phyloP scores from a whole-genome alignment of 2,329 filamentous ascomycete species.

The Diaporthe citrichinensis region DNA sequence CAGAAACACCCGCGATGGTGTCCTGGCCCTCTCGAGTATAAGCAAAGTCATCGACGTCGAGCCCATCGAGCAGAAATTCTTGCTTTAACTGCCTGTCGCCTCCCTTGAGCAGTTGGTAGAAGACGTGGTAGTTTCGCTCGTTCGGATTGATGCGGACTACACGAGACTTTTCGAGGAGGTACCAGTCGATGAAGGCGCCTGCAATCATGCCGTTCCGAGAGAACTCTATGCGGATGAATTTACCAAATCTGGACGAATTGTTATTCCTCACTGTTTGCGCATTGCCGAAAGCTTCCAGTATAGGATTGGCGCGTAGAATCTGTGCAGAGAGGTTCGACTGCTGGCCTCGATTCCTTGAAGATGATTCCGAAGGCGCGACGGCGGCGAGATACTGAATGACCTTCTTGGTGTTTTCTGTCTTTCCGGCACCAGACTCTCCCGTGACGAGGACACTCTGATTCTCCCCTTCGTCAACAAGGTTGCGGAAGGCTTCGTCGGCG shows the following conservation, averaged over 20 bases:
- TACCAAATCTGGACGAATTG: slow-evolving; percentile 98
- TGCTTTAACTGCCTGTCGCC: slow-evolving; percentile 81
- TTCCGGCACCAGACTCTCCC: slow-evolving; percentile 96
- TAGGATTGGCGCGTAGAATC: slow-evolving; percentile 95
- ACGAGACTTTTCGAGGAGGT: slow-evolving; percentile 96
- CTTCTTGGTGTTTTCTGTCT: slow-evolving; percentile 99
- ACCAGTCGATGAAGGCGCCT: slow-evolving; percentile 98
- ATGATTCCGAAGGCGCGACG: slow-evolving; percentile 87
- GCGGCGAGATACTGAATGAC: slow-evolving; percentile 98
- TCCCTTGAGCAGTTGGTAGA: slow-evolving; percentile 94
- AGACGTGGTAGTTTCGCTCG: slow-evolving; percentile 97
- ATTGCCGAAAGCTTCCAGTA: slow-evolving; percentile 97
- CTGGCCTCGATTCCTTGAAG: slow-evolving; percentile 71
- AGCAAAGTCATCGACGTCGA: slow-evolving; percentile 87
- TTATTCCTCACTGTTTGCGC: slow-evolving; percentile 98
- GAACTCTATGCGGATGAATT: slow-evolving; percentile 98
- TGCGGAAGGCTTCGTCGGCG: slow-evolving; percentile 96
- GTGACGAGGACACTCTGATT: slow-evolving; percentile 99
- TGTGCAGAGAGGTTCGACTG: slow-evolving; percentile 94
- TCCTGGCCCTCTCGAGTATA: slow-evolving; percentile 95
- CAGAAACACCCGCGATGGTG: slow-evolving; percentile 90
- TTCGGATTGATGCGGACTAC: slow-evolving; percentile 90
- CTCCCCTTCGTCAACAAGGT: slow-evolving; percentile 92
- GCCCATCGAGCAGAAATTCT: slow-evolving; percentile 80
- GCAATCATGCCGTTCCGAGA: slow-evolving; percentile 89